phyloP scores from a whole-genome alignment of 192 early-diverging fungal genomes.

The Cladochytrium replicatum region DNA sequence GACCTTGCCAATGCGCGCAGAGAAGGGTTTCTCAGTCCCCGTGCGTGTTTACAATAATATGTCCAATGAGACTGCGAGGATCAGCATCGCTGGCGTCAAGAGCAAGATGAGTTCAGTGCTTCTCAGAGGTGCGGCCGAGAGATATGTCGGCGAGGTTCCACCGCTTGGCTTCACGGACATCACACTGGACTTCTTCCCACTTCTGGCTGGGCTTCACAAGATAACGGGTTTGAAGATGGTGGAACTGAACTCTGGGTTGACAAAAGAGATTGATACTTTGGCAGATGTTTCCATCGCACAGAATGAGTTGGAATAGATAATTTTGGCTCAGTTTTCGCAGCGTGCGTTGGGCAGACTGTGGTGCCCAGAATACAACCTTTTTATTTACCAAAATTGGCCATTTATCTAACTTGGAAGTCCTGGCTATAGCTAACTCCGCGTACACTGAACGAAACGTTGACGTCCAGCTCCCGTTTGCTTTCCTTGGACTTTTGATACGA shows the following conservation, averaged over 20 bases:
- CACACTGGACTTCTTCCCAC: constrained; percentile 66
- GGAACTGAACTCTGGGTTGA: constrained; percentile 62
- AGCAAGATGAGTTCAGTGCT: constrained; percentile 69
- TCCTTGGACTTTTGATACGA: constrained; percentile 49
- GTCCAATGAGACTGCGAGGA: constrained; percentile 35
- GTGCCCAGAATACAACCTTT: too few relatives aligned
- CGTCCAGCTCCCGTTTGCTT: constrained; percentile 64
- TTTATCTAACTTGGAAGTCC: constrained; percentile 15
- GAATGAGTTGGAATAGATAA: too few relatives aligned
- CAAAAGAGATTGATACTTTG: constrained; percentile 67
- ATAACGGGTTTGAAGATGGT: constrained; percentile 65
- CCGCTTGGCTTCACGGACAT: constrained; percentile 52
- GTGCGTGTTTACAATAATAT: constrained; percentile 53
- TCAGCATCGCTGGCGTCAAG: constrained; percentile 57
- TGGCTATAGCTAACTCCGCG: neutral
- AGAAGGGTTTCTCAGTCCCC: constrained; percentile 55
- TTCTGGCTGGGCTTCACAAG: constrained; percentile 75
- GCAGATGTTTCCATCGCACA: too few relatives aligned
- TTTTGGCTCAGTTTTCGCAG: too few relatives aligned
- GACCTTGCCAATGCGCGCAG: constrained; percentile 36
- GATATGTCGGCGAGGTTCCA: constrained; percentile 51
- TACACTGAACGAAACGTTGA: constrained; percentile 27
- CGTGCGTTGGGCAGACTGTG: too few relatives aligned
- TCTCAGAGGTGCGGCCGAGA: constrained; percentile 46
- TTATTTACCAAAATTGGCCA: too few relatives aligned